Evolutionary conservation across 805 yeast species (phyloP).

Genomic region (Candida silvicultrix): DNA sequence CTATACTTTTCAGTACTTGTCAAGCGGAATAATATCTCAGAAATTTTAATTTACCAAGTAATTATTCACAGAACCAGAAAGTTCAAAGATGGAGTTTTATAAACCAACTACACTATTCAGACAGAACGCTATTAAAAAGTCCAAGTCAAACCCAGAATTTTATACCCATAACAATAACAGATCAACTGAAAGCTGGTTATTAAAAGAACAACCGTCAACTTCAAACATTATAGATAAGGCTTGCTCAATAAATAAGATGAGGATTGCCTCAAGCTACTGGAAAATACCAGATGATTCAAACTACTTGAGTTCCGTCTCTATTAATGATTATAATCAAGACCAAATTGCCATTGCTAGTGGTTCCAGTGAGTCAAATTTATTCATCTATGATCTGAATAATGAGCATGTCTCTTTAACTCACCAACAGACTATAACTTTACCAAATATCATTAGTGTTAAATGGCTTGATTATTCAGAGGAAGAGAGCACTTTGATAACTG

Average conservation of each 20-base stretch:
- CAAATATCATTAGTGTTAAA: conserved; percentile 45
- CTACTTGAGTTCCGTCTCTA: conserved; percentile 39
- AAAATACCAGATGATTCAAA: conserved; percentile 26
- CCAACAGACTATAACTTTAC: conserved; percentile 51
- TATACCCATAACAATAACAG: conserved; percentile 1
- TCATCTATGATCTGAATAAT: conserved; percentile 41
- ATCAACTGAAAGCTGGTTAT: conserved; percentile 18
- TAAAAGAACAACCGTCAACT: conserved; percentile 13
- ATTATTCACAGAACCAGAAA: too few species aligned
- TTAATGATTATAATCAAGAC: conserved; percentile 19
- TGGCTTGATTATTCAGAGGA: conserved; percentile 40
- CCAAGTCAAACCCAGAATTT: conserved; percentile 10
- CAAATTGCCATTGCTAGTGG: conserved; percentile 51
- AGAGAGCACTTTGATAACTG: conserved; percentile 49
- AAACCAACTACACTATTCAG: conserved; percentile 20
- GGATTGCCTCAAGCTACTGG: conserved; percentile 23
- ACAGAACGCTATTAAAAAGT: conserved; percentile 20
- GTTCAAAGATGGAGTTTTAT: conserved; percentile 15
- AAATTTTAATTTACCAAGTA: too few species aligned
- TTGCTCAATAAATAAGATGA: conserved; percentile 33
- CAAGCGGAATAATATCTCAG: too few species aligned
- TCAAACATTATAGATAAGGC: conserved; percentile 34
- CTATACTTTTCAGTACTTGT: too few species aligned
- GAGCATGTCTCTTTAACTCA: conserved; percentile 38
- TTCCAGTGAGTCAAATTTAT: conserved; percentile 36